phyloP scores from a whole-genome alignment of 192 early-diverging fungal species.

The Backusella westeae region DNA sequence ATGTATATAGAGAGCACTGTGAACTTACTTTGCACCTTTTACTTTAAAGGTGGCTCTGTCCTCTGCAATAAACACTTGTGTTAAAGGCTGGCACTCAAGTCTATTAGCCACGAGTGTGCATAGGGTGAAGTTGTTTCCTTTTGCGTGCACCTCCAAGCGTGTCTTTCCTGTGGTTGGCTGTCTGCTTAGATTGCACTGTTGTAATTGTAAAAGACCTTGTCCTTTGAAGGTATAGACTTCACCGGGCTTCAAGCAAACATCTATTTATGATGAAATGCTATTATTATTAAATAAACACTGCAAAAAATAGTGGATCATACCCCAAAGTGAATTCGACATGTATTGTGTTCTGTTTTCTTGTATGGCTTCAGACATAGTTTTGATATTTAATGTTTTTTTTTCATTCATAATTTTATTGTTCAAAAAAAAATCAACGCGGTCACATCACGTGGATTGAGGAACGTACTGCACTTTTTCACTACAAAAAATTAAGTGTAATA shows the following conservation, averaged over 20 bases:
- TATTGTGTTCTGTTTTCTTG: neutral
- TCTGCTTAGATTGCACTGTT: neutral
- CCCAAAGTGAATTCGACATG: slow-evolving; percentile 13
- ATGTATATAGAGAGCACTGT: neutral
- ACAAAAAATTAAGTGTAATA: no score
- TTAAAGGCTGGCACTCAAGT: neutral
- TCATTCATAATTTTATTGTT: no score
- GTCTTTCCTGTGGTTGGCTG: neutral
- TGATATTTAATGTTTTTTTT: no score
- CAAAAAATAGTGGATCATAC: neutral
- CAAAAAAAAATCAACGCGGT: neutral
- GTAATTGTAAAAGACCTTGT: neutral
- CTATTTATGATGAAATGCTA: neutral
- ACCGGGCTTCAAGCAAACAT: neutral
- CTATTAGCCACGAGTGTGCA: neutral
- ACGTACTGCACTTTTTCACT: no score
- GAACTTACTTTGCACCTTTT: slow-evolving; percentile 10
- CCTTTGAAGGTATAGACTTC: neutral
- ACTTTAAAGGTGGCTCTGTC: slow-evolving; percentile 12
- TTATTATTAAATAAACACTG: neutral
- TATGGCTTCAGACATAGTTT: no score
- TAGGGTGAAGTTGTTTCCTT: neutral
- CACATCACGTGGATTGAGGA: no score
- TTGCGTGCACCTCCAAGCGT: neutral
- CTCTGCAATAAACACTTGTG: neutral